Evolutionary conservation across 2,329 filamentous ascomycete genomes (phyloP).

Genomic region (Penicillium vulpinum): DNA sequence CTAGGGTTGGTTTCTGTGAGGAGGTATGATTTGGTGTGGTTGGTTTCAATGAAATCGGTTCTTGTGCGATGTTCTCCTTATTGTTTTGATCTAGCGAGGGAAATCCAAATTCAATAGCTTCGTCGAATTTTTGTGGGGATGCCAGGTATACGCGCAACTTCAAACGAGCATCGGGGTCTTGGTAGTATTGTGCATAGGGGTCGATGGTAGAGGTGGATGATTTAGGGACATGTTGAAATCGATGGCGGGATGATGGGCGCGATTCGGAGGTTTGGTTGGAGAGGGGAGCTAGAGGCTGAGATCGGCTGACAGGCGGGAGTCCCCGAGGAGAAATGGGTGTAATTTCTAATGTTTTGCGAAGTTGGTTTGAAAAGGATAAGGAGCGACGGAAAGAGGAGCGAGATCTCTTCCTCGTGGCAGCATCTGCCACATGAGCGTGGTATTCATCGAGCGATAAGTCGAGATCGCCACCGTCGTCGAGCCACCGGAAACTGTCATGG

Average conservation of each 20-base stretch:
- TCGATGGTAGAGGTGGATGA: constrained; percentile 61
- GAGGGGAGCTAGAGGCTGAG: constrained; percentile 35
- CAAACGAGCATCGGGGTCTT: constrained; percentile 81
- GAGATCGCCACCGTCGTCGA: constrained; percentile 70
- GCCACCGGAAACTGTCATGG: constrained; percentile 69
- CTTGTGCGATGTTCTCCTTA: constrained; percentile 29
- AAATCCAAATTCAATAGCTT: constrained; percentile 91
- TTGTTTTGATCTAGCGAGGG: constrained; percentile 51
- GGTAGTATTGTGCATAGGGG: constrained; percentile 76
- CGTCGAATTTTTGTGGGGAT: constrained; percentile 92
- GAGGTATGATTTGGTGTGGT: constrained; percentile 33
- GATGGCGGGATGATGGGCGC: constrained; percentile 43
- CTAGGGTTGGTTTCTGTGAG: constrained; percentile 35
- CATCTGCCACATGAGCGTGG: constrained; percentile 61
- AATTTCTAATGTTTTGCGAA: constrained; percentile 47
- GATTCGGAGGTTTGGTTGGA: constrained; percentile 36
- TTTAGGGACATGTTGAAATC: constrained; percentile 56
- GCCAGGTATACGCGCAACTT: constrained; percentile 84
- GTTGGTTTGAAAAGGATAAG: constrained; percentile 70
- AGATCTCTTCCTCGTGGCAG: constrained; percentile 34
- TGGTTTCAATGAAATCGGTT: constrained; percentile 20
- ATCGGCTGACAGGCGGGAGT: constrained; percentile 44
- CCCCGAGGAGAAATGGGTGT: constrained; percentile 36
- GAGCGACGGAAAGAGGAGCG: constrained; percentile 67
- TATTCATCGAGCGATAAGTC: constrained; percentile 72